Evolutionary conservation across 2,329 filamentous ascomycete species (phyloP).

Genomic region (Colletotrichum cordylinicola): DNA sequence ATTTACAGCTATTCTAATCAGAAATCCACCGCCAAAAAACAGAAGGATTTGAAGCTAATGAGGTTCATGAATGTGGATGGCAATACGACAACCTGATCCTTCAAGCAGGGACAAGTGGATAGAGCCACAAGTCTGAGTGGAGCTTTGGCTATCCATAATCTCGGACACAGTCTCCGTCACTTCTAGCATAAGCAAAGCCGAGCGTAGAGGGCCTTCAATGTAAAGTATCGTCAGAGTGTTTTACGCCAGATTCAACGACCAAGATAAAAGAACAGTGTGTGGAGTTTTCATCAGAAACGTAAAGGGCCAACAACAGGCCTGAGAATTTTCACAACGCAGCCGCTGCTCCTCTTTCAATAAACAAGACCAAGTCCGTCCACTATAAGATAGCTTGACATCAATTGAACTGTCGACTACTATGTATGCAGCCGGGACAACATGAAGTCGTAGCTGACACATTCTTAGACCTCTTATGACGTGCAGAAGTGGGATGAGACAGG

Average conservation of each 20-base stretch:
- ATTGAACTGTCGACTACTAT: too few species aligned
- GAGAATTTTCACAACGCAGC: not conserved
- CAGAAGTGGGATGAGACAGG: not conserved
- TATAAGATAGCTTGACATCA: too few species aligned
- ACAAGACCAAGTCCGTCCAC: too few species aligned
- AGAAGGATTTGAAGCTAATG: not conserved
- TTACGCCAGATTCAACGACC: not conserved
- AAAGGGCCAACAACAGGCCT: not conserved
- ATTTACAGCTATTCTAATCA: not conserved
- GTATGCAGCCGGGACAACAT: not conserved
- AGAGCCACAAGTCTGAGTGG: not conserved
- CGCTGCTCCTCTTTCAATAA: not conserved
- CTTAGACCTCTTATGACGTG: not conserved
- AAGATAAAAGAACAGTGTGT: fast-evolving
- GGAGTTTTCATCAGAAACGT: not conserved
- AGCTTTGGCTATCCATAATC: not conserved
- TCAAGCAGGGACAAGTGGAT: not conserved
- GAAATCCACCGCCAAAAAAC: not conserved
- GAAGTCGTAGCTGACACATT: not conserved
- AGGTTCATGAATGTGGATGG: not conserved
- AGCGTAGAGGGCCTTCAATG: not conserved
- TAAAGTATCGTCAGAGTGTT: not conserved
- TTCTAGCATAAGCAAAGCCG: fast-evolving
- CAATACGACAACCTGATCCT: not conserved
- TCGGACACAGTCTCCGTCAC: not conserved